Base-by-base conservation (phyloP, 2,329 filamentous ascomycete species). In the Ascochyta pisi region DNA sequence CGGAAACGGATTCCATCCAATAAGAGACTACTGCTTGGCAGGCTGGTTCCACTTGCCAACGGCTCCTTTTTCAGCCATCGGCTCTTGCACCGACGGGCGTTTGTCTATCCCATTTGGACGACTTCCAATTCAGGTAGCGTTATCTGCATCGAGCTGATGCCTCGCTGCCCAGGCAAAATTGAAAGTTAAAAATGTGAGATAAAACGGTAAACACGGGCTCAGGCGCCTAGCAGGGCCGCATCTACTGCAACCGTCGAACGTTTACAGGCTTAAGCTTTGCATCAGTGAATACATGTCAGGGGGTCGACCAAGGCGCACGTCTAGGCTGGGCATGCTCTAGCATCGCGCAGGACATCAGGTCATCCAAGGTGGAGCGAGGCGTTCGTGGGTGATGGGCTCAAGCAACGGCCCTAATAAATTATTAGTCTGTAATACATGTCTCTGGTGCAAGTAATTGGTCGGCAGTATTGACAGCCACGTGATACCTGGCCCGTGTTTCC, bases 221-320 rank as follows among this genome's bases (percentile, higher is more conserved):
- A 49, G 43, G 44, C 39, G 33, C 29, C 26, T 23, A 48, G 6
- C 13, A 23, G 27, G 26, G 34, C 23, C 22, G 40, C 16, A 29
- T 40, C 31, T 49, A n/a, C 27, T 35, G 45, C 45, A 45, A 16
- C 29, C 22, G 33, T 40, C 39, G 33, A 54, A 54, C 40, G 34
- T 34, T 29, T 40, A 44, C 35, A 27, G 29, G 45, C 40, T 39
- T 44, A 44, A 44, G 27, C 45, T 50, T 50, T 50, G 40, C 35
- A 29, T 42, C 43, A 29, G 45, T 16, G 27, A 42, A 38, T 22
- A 27, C 19, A n/a, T 50, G n/a, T 29, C 22, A 27, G n/a, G 33
- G 4, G 33, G 51, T 56, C 42, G 47, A 41, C 26, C 29, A 44
- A 16, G 41, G 39, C 45, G 35, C 29, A 42, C 9, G 24, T 43